Percentiles rank a stretch among this genome's conserved stretches.
Evolutionary conservation across 805 yeast species (phyloP).

Genomic region (Ogataea populi-albae): DNA sequence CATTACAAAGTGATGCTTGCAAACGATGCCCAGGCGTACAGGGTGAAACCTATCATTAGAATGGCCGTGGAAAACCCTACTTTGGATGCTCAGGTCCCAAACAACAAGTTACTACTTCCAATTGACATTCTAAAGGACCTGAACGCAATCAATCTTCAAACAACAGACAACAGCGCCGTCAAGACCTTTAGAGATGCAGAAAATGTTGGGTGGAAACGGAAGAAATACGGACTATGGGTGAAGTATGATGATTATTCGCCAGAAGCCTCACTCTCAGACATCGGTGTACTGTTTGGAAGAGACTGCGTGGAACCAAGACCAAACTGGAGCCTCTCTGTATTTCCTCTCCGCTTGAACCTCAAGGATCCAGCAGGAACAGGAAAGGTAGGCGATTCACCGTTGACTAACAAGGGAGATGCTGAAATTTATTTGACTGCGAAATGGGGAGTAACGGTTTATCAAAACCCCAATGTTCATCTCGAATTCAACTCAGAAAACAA

Average conservation of each 20-base stretch:
- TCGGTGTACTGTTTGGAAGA: constrained; percentile 69
- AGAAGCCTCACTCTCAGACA: constrained; percentile 45
- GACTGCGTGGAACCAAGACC: constrained; percentile 77
- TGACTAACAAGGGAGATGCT: constrained; percentile 10
- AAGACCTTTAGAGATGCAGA: constrained; percentile 2
- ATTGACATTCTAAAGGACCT: constrained; percentile 6
- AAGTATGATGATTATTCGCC: constrained; percentile 41
- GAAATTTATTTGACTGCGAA: constrained; percentile 36
- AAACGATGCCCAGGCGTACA: constrained; percentile 4
- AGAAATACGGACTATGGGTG: constrained; percentile 57
- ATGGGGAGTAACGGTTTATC: constrained; percentile 18
- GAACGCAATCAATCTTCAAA: constrained; percentile 2
- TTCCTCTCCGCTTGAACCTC: constrained; percentile 9
- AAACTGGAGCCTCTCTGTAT: constrained; percentile 46
- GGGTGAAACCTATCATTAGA: constrained; percentile 7
- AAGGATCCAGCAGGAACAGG: constrained; percentile 9
- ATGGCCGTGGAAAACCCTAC: constrained; percentile 14
- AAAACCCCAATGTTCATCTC: constrained; percentile 7
- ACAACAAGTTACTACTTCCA: constrained; percentile 8
- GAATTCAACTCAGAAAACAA: constrained; percentile 36
- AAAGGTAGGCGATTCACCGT: constrained; percentile 6
- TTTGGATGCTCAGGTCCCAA: constrained; percentile 9
- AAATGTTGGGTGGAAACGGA: constrained; percentile 45
- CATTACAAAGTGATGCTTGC: constrained; percentile 14
- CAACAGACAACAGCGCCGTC: background rate